Evolutionary conservation across 805 yeast species (phyloP), one percentile per base, ranked within the genome.

Genomic region (Teunomyces panamensis): DNA sequence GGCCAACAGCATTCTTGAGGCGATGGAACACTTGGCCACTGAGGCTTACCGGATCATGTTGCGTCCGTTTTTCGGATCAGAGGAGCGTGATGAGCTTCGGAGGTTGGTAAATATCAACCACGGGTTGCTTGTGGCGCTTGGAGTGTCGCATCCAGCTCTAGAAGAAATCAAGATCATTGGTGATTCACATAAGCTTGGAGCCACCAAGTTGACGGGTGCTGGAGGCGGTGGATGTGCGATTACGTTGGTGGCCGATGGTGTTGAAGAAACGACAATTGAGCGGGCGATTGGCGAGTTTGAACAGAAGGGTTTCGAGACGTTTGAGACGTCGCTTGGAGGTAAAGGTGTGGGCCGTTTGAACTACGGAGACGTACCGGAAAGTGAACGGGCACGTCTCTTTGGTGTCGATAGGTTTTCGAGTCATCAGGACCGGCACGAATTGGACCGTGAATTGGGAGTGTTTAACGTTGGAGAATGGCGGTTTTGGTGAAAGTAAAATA

Each of bases 141-240:
- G 97, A 3, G 99, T 94, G 8, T 85, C 95, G 20, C 99, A 94
- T 64, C 96, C 97, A 7, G 76, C 85, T n/a, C 73, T 94, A 49
- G 99, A 94, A 62, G 72, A 75, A 44, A 81, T 92, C 27, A 85
- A 83, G 58, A 67, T 79, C 16, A 69, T 81, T n/a, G 78, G 89
- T 20, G 91, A 87, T 59, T 76, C 74, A 44, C 57, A 80, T 48
- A 62, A 71, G 3, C 65, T 94, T 13, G 99, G 99, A 6, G 83
- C 86, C 49, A 92, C 99, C 0, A 94, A 94, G 64, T 77, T 94
- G 46, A 94, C 99, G 0, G 99, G 99, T 36, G 99, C 99, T 0
- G 99, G 99, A 30, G 99, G 99, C 16, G 99, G 99, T 44, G 99
- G 99, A 2, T 94, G 99, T 73, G 96, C 98, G 9, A 85, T 94